A percentile compares a stretch with the other conserved stretches of the same genome.
phyloP scores from a whole-genome alignment of 768 basidiomycete genomes.

The Phanerochaete sordida region DNA sequence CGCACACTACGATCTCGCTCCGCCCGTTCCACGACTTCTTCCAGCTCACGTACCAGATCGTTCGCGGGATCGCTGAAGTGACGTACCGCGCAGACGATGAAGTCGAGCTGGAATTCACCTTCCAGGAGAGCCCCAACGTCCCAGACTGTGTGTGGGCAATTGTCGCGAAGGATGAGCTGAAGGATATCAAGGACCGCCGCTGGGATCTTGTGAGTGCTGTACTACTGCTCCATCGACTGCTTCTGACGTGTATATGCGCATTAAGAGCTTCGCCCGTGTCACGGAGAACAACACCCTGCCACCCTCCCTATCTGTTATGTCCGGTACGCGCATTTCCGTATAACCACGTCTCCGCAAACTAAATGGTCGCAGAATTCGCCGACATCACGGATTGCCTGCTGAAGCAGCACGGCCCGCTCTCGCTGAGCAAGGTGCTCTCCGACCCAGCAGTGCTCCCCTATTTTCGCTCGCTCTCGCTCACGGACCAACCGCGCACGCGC shows the following conservation, averaged over 20 bases:
- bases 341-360: conserved; percentile 5
- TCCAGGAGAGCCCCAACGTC: conserved; percentile 45
- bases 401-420: conserved; percentile 50
- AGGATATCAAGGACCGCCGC: conserved; percentile 60
- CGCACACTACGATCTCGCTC: conserved; percentile 78
- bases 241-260: neutral
- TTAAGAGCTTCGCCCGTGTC: conserved; percentile 79
- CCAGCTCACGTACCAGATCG: conserved; percentile 58
- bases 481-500: conserved; percentile 79
- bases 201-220: conserved; percentile 83
- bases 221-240: neutral
- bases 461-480: conserved; percentile 86
- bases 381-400: conserved; percentile 80
- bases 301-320: conserved; percentile 66
- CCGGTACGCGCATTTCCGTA: conserved; percentile 38
- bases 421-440: conserved; percentile 54
- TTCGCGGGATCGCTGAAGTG: conserved; percentile 68
- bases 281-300: conserved; percentile 64
- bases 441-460: conserved; percentile 65
- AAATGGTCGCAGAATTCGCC: conserved; percentile 58
- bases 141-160: conserved; percentile 81
- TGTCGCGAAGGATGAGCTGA: conserved; percentile 76
- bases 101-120: conserved; percentile 76
- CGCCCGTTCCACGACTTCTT: conserved; percentile 82
- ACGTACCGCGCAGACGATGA: conserved; percentile 67